Evolutionary conservation across 208 protist genomes (phyloP), one percentile per base, ranked within the genome.

Genomic region (Herpetomonas tarakana): DNA sequence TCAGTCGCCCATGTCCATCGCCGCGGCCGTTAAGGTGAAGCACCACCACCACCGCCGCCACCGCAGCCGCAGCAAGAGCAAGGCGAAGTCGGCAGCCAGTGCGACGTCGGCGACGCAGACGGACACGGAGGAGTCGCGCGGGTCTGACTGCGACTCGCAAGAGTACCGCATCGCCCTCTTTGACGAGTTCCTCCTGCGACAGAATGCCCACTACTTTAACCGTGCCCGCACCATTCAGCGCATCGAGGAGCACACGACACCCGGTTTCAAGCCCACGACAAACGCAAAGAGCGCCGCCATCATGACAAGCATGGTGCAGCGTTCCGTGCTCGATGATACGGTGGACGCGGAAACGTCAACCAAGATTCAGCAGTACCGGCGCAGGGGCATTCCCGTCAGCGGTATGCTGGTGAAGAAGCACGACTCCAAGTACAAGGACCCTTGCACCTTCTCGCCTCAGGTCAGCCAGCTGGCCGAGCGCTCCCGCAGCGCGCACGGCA

Each of bases 161-260:
- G 46, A 67, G 12, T 80, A 80, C 46, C 76, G 76, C 41, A 61
- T 83, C 26, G 69, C 74, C 14, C 77, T 75, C 21, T 89, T 92
- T 65, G 76, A 88, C n/a, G 80, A 89, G 44, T 94, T 94, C 75
- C 73, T 91, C 16, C 58, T 79, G 0, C 81, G 88, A 0, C 88
- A 94, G 46, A 82, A 88, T 52, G 78, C 62, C 19, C 74, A 91
- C 65, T 68, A 82, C 39, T 55, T 70, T 11, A 79, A 77, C 31
- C 70, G 78, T 22, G 49, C 59, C 21, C 83, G 77, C 27, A 65
- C 60, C 28, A 52, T 90, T 12, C 64, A 58, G 25, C 44, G 80
- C 12, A 29, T 94, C 25, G 74, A 77, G 63, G 46, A 75, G 26
- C 18, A 61, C 22, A 56, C 83, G 24, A 88, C 74, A 0, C 88